These are phyloP conservation scores for Leptographium radiaticola DNA, from an alignment of 2,329 filamentous ascomycete genomes.

Conservation along the genomic window DNA sequence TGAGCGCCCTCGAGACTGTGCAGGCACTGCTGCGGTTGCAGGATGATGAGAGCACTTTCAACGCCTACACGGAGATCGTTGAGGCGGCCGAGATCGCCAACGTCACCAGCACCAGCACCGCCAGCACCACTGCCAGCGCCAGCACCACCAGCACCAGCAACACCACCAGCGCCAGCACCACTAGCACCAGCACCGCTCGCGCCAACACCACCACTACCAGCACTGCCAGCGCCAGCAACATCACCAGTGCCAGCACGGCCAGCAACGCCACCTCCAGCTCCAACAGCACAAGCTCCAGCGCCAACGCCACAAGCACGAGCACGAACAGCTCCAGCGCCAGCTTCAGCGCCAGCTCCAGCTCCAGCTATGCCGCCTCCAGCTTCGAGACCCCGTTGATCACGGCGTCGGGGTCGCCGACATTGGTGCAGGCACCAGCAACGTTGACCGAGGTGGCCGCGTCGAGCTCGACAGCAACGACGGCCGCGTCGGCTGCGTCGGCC, in stretches of 20 bases:
- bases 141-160: background rate
- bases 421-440: too few relatives aligned
- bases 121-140: background rate
- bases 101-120: background rate
- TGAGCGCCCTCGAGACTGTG: slow-evolving; percentile 50
- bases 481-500: background rate
- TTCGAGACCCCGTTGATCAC: background rate
- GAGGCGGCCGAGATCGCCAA: background rate
- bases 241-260: background rate
- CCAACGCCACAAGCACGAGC: too few relatives aligned
- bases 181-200: background rate
- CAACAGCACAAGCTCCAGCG: background rate
- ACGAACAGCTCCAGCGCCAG: too few relatives aligned
- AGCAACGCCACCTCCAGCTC: background rate
- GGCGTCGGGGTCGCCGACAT: too few relatives aligned
- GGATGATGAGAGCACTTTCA: background rate
- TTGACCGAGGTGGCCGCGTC: background rate
- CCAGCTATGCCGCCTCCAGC: background rate
- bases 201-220: background rate
- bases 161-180: background rate
- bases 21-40: slow-evolving; percentile 38
- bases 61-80: background rate
- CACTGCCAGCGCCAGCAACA: too few relatives aligned
- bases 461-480: background rate
- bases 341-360: too few relatives aligned